Evolutionary conservation across 495 filamentous ascomycete genomes (phyloP), one percentile per base, ranked within the genome.

Genomic region (Ramalina peruviana): DNA sequence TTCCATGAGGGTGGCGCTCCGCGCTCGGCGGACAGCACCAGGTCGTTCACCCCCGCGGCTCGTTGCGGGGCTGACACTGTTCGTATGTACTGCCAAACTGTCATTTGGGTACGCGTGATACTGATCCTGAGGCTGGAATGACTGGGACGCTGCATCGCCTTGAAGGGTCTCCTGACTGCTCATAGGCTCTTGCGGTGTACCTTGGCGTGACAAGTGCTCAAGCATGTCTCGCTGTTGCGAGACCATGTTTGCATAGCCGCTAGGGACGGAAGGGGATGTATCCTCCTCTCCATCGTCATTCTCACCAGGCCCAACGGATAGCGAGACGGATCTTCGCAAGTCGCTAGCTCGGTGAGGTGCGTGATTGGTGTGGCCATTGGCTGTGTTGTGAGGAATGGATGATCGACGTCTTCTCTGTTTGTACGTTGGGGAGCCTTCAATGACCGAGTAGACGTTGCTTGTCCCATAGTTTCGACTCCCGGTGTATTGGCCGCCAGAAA

Each of bases 391-490:
- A 16, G 87, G 82, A 46, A 96, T 83, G 21, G 92, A 96, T 19
- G 92, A 94, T 27, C 93, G 83, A 53, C 92, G 79, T 59, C 92
- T 78, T 51, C 92, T 79, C 70, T 96, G 93, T 74, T 98, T 98
- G 71, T 98, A 98, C 11, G 90, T 95, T 21, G 92, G 92, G 6
- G 92, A 98, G 19, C 92, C 92, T 69, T 98, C 92, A 57, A 98
- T 88, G 40, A 95, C 86, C 13, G 89, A 90, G 72, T 94, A 98
- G 49, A 88, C 81, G 58, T 85, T 92, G 23, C 74, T 64, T 15
- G 78, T 77, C 58, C 82, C 94, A 37, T 77, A 72, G 36, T 88
- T 79, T 26, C 80, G 67, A 26, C 75, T 73, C 9, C 72, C 65
- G 16, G 82, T 74, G 64, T 83, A 95, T 54, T 86, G 83, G 30